Evolutionary conservation across 495 filamentous ascomycete genomes (phyloP), one percentile per base, ranked within the genome.

Genomic region (Tuber brumale): DNA sequence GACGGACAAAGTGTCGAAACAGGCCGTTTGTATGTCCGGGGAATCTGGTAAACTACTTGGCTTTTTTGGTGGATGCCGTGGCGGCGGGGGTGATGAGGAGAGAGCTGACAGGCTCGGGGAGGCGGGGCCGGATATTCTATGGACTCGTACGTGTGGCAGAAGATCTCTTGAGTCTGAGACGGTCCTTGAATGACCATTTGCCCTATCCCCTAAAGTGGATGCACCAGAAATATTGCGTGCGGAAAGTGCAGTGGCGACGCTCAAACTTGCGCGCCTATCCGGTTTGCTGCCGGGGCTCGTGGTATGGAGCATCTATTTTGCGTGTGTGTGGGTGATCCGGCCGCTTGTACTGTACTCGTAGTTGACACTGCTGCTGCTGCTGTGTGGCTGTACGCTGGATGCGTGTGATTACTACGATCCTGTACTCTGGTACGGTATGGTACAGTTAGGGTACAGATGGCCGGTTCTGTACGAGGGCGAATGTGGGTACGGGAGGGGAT

Each of bases 71-170:
- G 57, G n/a, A 66, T 66, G 27, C 2, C 14, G 57, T 66, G 57
- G 27, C 57, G 3, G 57, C 57, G 57, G 57, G 57, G n/a, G 69
- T 42, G 75, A 39, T 43, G 46, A 35, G 43, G 76, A 61, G 35
- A 78, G 76, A 21, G 71, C 48, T 6, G 76, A 66, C 23, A 70
- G 31, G 31, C 57, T 71, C 45, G 78, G 78, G 51, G 79, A 77
- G 9, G 61, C 75, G 45, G 75, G 78, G 31, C 78, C 45, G 6
- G 75, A 72, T 69, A 42, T 14, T 48, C 66, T 69, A n/a, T 69
- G 77, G 6, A 42, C 5, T 42, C 41, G 41, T 27, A 76, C 51
- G 57, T 66, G 48, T 10, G 66, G 69, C 42, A 48, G 57, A 41
- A 73, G 43, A 70, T 46, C 77, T 8, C 41, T 48, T 27, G 61